These are phyloP conservation scores for Acanthamoeba sp. DNA, from an alignment of 208 protist genomes.

Conservation along the genomic window DNA sequence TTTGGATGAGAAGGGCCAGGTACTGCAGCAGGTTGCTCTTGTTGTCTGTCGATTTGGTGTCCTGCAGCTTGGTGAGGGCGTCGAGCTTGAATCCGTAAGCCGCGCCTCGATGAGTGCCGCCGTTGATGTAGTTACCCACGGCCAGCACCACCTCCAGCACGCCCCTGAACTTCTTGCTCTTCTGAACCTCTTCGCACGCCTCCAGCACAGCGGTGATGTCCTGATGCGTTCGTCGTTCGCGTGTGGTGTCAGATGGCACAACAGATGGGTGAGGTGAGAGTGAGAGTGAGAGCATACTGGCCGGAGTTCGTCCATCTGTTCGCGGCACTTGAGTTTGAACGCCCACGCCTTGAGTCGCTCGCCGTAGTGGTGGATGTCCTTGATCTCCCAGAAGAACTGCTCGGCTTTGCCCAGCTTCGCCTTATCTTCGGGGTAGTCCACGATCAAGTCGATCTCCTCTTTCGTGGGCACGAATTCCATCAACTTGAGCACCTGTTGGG, in stretches of 20 bases:
- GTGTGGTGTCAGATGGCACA: not conserved
- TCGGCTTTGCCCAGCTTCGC: slow-evolving; percentile 77
- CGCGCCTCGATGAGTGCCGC: slow-evolving; percentile 68
- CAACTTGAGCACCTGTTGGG: slow-evolving; percentile 8
- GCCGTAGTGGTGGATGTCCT: slow-evolving; percentile 66
- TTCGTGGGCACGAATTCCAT: slow-evolving; percentile 62
- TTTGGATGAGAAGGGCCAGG: not conserved
- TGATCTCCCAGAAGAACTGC: slow-evolving; percentile 77
- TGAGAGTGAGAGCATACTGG: slow-evolving; percentile 56
- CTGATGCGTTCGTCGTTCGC: not conserved
- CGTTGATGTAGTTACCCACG: slow-evolving; percentile 81
- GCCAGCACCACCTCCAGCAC: slow-evolving; percentile 76
- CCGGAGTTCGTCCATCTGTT: slow-evolving; percentile 52
- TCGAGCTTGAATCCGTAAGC: slow-evolving; percentile 82
- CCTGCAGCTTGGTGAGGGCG: slow-evolving; percentile 74
- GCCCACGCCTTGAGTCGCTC: slow-evolving; percentile 69
- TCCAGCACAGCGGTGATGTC: slow-evolving; percentile 52
- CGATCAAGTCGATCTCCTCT: slow-evolving; percentile 68
- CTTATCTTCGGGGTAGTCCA: slow-evolving; percentile 67
- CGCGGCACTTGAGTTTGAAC: slow-evolving; percentile 77
- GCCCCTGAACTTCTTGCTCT: slow-evolving; percentile 7
- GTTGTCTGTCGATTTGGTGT: slow-evolving; percentile 58
- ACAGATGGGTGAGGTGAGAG: not conserved
- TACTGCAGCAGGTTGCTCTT: slow-evolving; percentile 70
- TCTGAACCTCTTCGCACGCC: slow-evolving; percentile 65